Base-by-base conservation (phyloP, 208 protist species). In the Wallacemonas sp. region DNA sequence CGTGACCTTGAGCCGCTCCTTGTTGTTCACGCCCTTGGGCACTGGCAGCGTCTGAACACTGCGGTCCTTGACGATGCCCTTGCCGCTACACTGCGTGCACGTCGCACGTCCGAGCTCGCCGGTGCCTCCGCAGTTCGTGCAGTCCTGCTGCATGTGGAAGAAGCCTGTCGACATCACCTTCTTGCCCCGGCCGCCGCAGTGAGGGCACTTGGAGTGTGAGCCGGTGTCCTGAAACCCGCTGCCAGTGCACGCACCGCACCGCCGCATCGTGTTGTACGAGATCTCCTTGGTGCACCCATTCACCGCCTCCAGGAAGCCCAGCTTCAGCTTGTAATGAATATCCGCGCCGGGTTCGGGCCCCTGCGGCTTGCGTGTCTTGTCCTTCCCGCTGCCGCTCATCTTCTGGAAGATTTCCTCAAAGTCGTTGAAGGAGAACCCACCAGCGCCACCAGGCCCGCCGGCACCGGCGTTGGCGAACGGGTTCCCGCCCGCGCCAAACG, bases 71-170 rank as follows among this genome's bases (percentile, higher is more conserved):
- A 93, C 87, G 69, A 91, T 92, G 30, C 91, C 91, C 57, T 91
- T 92, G 24, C 91, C 91, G 58, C 83, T 90, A 70, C 91, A 96
- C 69, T 80, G 71, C 36, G 78, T 82, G 68, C 91, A 96, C 22
- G 87, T 85, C 5, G 79, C 80, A 21, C 83, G 79, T 34, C 85
- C 81, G 22, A 89, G 72, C 73, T 96, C 85, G 21, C 91, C 91
- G 21, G 87, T 89, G 24, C 91, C 91, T 26, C 87, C 89, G 72
- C 91, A 96, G 73, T 90, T 75, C 17, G 88, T 91, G 69, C 91
- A 96, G 72, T 93, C 86, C 66, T 96, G 86, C 71, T 96, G 86
- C 83, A 96, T 91, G 71, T 94, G 89, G 48, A 94, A 96, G 73
- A 94, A 96, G 34, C 91, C 91, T 4, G 88, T 95, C 34, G 84